Conservation (phyloP, 2,329 filamentous ascomycete genomes). For the Fusarium tricinctum region DNA sequence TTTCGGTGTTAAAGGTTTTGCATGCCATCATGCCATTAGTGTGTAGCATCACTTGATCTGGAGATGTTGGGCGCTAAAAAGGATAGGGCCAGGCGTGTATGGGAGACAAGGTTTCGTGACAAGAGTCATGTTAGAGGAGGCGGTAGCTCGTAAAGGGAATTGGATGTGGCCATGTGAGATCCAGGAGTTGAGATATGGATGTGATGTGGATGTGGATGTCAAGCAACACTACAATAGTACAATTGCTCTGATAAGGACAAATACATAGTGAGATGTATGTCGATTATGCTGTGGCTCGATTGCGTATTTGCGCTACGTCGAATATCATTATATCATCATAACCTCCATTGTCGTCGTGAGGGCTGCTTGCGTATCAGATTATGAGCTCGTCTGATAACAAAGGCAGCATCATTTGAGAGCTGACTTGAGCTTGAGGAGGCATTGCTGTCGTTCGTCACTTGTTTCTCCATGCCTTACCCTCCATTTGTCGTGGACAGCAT, state of each 20-base stretch:
- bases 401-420: background rate
- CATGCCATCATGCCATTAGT: slow-evolving; percentile 25
- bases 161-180: slow-evolving; percentile 11
- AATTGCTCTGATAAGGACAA: slow-evolving; percentile 9
- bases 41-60: slow-evolving; percentile 47
- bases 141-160: slow-evolving; percentile 13
- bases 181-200: background rate
- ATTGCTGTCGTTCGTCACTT: too few species aligned
- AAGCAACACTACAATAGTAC: slow-evolving; percentile 3
- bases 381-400: slow-evolving; percentile 36
- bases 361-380: slow-evolving; percentile 23
- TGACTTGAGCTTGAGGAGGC: too few species aligned
- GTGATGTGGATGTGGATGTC: slow-evolving; percentile 4
- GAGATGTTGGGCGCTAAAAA: slow-evolving; percentile 40
- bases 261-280: background rate
- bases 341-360: slow-evolving; percentile 18
- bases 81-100: slow-evolving; percentile 15
- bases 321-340: slow-evolving; percentile 24
- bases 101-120: slow-evolving; percentile 25
- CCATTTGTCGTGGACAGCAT: too few species aligned
- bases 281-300: slow-evolving; percentile 15
- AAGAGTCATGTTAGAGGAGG: slow-evolving; percentile 39
- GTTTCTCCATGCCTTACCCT: too few species aligned
- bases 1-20: slow-evolving; percentile 23
- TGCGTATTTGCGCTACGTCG: slow-evolving; percentile 26